Evolutionary conservation across 805 yeast species (phyloP).

Genomic region (Candida cerambycidarum): DNA sequence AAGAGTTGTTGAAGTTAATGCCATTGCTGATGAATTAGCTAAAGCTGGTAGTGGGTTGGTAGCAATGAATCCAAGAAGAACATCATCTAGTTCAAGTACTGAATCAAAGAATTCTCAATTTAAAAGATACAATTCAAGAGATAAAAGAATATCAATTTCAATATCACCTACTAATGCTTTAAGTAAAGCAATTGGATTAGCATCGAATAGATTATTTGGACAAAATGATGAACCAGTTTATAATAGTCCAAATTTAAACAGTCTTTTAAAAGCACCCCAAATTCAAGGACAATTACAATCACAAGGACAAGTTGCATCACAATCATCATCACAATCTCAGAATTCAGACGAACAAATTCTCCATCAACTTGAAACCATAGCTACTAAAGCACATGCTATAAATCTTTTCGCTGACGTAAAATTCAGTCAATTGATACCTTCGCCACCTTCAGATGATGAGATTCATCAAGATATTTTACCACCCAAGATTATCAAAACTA

Average conservation of each 20-base stretch:
- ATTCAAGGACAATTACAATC: background rate
- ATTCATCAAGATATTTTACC: slow-evolving; percentile 48
- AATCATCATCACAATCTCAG: no score
- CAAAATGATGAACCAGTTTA: slow-evolving; percentile 7
- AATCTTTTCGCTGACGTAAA: slow-evolving; percentile 89
- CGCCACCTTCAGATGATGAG: slow-evolving; percentile 53
- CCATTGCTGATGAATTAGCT: slow-evolving; percentile 90
- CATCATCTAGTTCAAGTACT: slow-evolving; percentile 23
- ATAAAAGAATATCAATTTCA: slow-evolving; percentile 64
- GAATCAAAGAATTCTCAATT: slow-evolving; percentile 11
- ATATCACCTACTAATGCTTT: slow-evolving; percentile 85
- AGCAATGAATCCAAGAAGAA: slow-evolving; percentile 40
- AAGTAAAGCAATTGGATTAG: slow-evolving; percentile 81
- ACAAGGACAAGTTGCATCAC: background rate
- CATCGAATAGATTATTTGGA: slow-evolving; percentile 86
- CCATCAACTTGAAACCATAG: slow-evolving; percentile 63
- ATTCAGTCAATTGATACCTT: slow-evolving; percentile 78
- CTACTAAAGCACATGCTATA: slow-evolving; percentile 90
- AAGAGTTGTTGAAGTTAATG: slow-evolving; percentile 91
- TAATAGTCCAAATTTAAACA: slow-evolving; percentile 30
- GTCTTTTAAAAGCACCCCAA: slow-evolving; percentile 16
- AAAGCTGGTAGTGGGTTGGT: slow-evolving; percentile 54
- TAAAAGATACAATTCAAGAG: slow-evolving; percentile 47
- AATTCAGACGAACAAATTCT: slow-evolving; percentile 37
- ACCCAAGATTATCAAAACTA: slow-evolving; percentile 51